phyloP scores from a whole-genome alignment of 192 early-diverging fungal genomes.

The Coemansia sp. region DNA sequence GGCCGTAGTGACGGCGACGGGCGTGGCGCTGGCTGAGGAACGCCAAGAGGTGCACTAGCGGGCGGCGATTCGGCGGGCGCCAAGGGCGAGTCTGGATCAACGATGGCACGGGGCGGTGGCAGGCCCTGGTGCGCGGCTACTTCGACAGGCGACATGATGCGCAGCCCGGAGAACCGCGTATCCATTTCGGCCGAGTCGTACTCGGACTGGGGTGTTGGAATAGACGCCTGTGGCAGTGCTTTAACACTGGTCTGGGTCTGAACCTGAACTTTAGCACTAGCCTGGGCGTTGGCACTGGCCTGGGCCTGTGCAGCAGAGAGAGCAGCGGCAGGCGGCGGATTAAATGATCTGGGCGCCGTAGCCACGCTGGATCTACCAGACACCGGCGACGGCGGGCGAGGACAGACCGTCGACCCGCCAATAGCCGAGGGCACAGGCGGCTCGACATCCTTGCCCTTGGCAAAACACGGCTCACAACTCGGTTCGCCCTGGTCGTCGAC shows the following conservation, averaged over 20 bases:
- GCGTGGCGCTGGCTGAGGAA: constrained; percentile 19
- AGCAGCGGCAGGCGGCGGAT: neutral
- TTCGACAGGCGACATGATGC: constrained; percentile 56
- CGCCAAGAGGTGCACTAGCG: neutral
- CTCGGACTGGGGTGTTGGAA: constrained; percentile 48
- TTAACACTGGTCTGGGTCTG: neutral
- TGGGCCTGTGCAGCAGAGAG: neutral
- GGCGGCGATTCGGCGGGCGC: constrained; percentile 9
- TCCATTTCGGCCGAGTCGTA: constrained; percentile 30
- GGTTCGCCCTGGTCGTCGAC: constrained; percentile 45
- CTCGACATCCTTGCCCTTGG: neutral
- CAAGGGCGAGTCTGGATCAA: constrained; percentile 41
- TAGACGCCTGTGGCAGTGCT: constrained; percentile 23
- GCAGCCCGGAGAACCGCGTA: constrained; percentile 5
- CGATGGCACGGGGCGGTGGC: constrained; percentile 42
- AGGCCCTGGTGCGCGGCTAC: constrained; percentile 51
- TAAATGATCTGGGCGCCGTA: neutral
- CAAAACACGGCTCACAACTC: constrained; percentile 56
- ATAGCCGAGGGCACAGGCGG: constrained; percentile 24
- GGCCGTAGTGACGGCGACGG: constrained; percentile 48
- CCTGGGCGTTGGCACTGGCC: neutral
- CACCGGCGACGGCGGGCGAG: constrained; percentile 6
- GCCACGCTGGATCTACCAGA: neutral
- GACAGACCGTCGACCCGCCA: constrained; percentile 9
- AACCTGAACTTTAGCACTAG: no score